Conservation (phyloP, 345 rosid species). For the Melaleuca alternifolia region DNA sequence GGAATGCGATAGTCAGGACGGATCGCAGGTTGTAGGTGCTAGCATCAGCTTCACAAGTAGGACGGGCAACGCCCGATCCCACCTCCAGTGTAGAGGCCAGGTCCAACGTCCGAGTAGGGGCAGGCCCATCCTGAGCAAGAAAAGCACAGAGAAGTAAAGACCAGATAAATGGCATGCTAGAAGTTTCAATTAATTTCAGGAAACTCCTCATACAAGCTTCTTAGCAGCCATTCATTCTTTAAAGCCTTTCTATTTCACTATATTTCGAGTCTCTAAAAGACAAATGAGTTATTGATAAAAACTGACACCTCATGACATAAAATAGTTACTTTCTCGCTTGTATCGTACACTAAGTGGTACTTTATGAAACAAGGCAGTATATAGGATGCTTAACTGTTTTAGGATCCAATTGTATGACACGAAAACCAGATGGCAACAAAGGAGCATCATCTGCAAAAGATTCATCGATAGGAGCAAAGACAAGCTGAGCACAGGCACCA, state of each 20-base stretch:
- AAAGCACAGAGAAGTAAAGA: neutral
- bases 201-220: neutral
- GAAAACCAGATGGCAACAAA: constrained; percentile 83
- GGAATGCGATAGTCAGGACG: constrained; percentile 91
- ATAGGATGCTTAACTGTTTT: constrained; percentile 44
- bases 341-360: neutral
- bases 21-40: constrained; percentile 60
- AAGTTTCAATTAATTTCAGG: neutral
- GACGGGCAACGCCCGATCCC: constrained; percentile 46
- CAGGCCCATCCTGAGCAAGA: constrained; percentile 46
- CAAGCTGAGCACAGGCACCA: constrained; percentile 93
- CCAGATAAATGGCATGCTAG: neutral
- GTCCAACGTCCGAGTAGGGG: constrained; percentile 67
- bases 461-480: constrained; percentile 91
- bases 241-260: neutral
- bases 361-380: neutral
- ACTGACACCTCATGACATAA: neutral
- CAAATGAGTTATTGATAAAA: neutral
- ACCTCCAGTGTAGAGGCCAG: constrained; percentile 84
- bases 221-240: neutral
- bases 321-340: neutral
- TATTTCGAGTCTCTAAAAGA: neutral
- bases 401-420: constrained; percentile 80
- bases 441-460: constrained; percentile 98
- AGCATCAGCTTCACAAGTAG: constrained; percentile 41